Base-by-base conservation (phyloP, 2,329 filamentous ascomycete genomes). In the Pestalotiopsis sp. region DNA sequence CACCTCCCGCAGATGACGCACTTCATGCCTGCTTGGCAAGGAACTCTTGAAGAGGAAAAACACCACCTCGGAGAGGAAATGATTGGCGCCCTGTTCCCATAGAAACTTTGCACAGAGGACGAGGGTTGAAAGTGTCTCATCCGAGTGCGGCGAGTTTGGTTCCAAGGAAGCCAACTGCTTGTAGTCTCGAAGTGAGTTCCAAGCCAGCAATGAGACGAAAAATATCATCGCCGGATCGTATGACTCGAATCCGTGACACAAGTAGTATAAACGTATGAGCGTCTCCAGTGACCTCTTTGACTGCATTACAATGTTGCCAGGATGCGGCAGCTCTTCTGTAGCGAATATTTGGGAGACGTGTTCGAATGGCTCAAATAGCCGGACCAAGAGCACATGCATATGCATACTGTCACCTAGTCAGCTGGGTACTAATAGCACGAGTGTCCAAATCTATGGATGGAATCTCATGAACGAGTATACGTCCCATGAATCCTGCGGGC, bases 301-400 rank as follows among this genome's bases (percentile, higher is more conserved):
- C 11, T 72, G 56, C 13, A 31, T 31, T 17, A 76, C 69, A 13
- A 76, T 70, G 5, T 52, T 56, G 17, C 20, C 67, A 4, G 71
- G 71, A 7, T 65, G 67, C 2, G 61, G 70, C 17, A 70, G 69
- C 1, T 63, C 58, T 20, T 67, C 36, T n/a, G 57, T 69, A 57
- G 69, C 41, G 25, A 70, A 39, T 36, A 68, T 67, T 38, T 68
- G 69, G 56, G 69, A 66, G 31, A 31, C 23, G 17, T 71, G 68
- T 65, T 69, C 52, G 38, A 73, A 72, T 11, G 73, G 74, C 20
- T 75, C 76, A 67, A 77, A 81, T 1, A 81, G 71, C 1, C 73
- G 72, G 39, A 81, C 77, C 11, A 80, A 71, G n/a, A 80, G 74
- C n/a, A 75, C 70, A 64, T 82, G 77, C 58, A 80, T 79, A 58